Evolutionary conservation across 2,329 filamentous ascomycete genomes (phyloP).

Genomic region (Helicocarpus griseus): DNA sequence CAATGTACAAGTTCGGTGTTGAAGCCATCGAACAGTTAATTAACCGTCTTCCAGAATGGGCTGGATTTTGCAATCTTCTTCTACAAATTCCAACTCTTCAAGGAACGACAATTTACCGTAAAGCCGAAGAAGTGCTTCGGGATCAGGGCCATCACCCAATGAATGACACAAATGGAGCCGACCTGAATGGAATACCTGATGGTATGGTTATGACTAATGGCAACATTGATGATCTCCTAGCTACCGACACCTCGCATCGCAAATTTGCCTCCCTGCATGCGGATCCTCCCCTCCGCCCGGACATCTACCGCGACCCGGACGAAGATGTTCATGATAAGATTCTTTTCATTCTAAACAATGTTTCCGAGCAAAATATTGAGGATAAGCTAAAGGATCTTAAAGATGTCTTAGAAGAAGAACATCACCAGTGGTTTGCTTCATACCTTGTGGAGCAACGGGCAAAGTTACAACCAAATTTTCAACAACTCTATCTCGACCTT

Average conservation of each 20-base stretch:
- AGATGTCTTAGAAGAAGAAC: constrained; percentile 64
- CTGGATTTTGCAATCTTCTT: constrained; percentile 82
- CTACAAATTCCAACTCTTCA: constrained; percentile 72
- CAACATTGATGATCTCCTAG: constrained; percentile 52
- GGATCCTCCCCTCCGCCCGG: constrained; percentile 55
- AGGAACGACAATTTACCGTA: constrained; percentile 73
- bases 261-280: constrained; percentile 72
- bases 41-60: constrained; percentile 79
- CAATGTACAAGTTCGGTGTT: constrained; percentile 97
- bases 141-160: constrained; percentile 52
- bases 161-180: constrained; percentile 43
- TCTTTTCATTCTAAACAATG: constrained; percentile 91
- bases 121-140: constrained; percentile 69
- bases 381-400: constrained; percentile 75
- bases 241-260: constrained; percentile 51
- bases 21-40: constrained; percentile 88
- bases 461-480: constrained; percentile 95
- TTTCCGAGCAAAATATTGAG: constrained; percentile 80
- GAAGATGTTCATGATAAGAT: constrained; percentile 86
- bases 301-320: constrained; percentile 69
- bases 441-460: constrained; percentile 94
- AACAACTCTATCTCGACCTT: constrained; percentile 83
- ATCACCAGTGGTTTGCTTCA: constrained; percentile 93
- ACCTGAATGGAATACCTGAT: constrained; percentile 27
- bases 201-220: constrained; percentile 58